phyloP scores from a whole-genome alignment of 345 rosid species.

The Alliaria petiolata region DNA sequence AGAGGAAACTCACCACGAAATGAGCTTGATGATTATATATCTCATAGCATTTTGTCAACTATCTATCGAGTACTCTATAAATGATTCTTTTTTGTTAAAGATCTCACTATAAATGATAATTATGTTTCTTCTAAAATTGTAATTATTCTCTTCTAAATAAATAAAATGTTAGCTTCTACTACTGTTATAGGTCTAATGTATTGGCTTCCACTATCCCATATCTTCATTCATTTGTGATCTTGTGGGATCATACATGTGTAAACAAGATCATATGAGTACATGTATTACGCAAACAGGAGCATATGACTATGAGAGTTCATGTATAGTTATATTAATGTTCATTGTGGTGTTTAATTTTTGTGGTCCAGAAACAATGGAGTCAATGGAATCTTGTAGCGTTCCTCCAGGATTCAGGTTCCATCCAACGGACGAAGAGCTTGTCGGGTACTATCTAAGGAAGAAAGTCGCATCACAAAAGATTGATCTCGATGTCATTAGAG shows the following conservation, averaged over 20 bases:
- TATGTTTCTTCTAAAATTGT: background rate
- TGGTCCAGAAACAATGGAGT: conserved; percentile 40
- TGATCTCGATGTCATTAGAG: conserved; percentile 92
- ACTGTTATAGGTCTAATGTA: background rate
- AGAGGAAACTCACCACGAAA: conserved; percentile 46
- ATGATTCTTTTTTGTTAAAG: background rate
- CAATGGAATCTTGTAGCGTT: conserved; percentile 64
- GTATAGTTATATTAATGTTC: background rate
- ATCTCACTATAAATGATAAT: background rate
- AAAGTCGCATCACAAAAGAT: conserved; percentile 90
- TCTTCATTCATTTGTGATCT: background rate
- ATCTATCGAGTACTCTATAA: conserved; percentile 3
- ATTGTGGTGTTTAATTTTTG: conserved; percentile 36
- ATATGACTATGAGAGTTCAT: background rate
- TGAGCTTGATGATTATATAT: conserved; percentile 41
- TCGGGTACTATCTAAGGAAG: conserved; percentile 92
- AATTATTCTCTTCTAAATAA: background rate
- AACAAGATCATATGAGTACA: background rate
- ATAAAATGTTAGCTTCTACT: background rate
- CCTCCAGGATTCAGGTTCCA: conserved; percentile 98
- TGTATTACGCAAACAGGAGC: no score
- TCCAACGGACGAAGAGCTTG: conserved; percentile 94
- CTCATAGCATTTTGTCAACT: conserved; percentile 29
- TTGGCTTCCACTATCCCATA: background rate
- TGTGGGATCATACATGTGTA: background rate